phyloP scores from a whole-genome alignment of 768 basidiomycete genomes.

The Chalciporus sphaerocephalus region DNA sequence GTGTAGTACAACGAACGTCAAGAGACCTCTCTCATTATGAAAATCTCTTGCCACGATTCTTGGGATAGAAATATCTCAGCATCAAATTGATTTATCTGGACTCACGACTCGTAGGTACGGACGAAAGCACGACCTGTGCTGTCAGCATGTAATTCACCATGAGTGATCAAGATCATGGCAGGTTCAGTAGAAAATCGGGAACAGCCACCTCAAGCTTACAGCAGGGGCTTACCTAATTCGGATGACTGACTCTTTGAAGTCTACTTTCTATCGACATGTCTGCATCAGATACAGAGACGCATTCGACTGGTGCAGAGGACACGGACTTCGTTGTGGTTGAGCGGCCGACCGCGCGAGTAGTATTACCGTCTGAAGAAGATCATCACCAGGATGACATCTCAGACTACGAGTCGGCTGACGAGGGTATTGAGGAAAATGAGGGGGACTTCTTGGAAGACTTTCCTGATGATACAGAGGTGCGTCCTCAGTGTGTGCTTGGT shows the following conservation, averaged over 20 bases:
- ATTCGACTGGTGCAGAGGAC: conserved; percentile 11
- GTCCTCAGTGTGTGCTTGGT: conserved; percentile 15
- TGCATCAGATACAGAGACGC: conserved; percentile 11
- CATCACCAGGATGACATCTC: conserved; percentile 24
- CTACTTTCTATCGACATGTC: conserved; percentile 20
- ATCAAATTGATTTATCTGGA: too few relatives aligned
- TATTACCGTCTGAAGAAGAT: conserved; percentile 36
- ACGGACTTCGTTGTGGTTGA: conserved; percentile 22
- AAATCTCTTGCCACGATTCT: too few relatives aligned
- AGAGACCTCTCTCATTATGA: too few relatives aligned
- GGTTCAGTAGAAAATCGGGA: too few relatives aligned
- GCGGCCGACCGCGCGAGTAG: conserved; percentile 42
- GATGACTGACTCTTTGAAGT: neutral
- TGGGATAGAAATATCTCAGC: too few relatives aligned
- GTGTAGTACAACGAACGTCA: too few relatives aligned
- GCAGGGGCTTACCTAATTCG: neutral
- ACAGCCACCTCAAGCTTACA: neutral
- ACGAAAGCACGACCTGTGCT: too few relatives aligned
- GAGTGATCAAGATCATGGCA: too few relatives aligned
- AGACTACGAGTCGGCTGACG: conserved; percentile 39
- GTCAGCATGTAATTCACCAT: too few relatives aligned
- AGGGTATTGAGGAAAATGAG: conserved; percentile 44
- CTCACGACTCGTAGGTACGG: too few relatives aligned
- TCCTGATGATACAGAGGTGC: conserved; percentile 81
- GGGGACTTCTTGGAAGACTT: conserved; percentile 72